Evolutionary conservation across 768 basidiomycete genomes (phyloP), one percentile per base, ranked within the genome.

Genomic region (Roridomyces roridus): DNA sequence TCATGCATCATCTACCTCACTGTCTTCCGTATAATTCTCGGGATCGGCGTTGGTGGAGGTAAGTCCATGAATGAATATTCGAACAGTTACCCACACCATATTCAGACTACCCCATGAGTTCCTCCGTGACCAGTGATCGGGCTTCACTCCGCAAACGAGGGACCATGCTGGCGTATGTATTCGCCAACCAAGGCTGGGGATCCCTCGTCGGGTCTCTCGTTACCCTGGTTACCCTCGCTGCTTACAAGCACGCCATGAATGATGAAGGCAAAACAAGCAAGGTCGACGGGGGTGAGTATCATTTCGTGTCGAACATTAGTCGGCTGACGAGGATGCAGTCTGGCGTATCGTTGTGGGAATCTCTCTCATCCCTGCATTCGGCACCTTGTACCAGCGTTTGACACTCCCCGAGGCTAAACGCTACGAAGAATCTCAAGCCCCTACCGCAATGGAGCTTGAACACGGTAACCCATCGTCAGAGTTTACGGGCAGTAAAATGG

Each of bases 311-410:
- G n/a, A n/a, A n/a, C n/a, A n/a, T n/a, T n/a, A n/a, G n/a, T n/a
- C n/a, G n/a, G n/a, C n/a, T n/a, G n/a, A n/a, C n/a, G n/a, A n/a
- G n/a, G n/a, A n/a, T n/a, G n/a, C 48, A 82, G 85, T 85, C 3
- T 92, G 90, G 91, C 78, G 90, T 25, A 88, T 92, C 60, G 76
- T 85, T 55, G 70, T 90, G 44, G 90, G 88, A 17, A 51, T 92
- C 14, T 87, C 86, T 15, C 79, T 91, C 45, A 65, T 92, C 15
- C 91, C 91, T 8, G 89, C 88, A 0, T 85, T 89, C 44, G 87
- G 71, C 12, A 91, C 89, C 3, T 79, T 92, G 8, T 91, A 91
- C 68, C 86, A 88, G 66, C 86, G 91, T 3, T 75, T 92, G 43
- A 90, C 86, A 0, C 81, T 92, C 9, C 85, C 86, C 6, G 89